Conservation (phyloP, 1,284 basidiomycete genomes). For the Ceratorhiza oryzae-sativae region DNA sequence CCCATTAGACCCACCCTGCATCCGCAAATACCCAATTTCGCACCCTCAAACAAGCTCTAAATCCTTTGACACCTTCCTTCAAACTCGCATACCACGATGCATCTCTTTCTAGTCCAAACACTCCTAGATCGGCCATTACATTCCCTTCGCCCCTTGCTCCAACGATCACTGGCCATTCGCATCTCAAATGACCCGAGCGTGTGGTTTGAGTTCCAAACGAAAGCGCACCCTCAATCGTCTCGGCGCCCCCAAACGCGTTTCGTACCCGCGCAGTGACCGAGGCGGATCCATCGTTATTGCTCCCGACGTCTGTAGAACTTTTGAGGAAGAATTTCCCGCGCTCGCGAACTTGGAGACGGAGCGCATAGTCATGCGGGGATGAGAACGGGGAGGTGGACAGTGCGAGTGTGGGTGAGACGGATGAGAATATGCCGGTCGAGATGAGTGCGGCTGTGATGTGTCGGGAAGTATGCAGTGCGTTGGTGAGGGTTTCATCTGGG, state of each 20-base stretch:
- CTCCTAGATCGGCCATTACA: constrained; percentile 66
- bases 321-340: constrained; percentile 82
- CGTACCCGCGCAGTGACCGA: constrained; percentile 80
- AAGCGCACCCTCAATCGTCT: constrained; percentile 83
- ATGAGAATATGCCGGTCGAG: constrained; percentile 76
- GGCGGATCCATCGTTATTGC: constrained; percentile 83
- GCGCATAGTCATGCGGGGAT: constrained; percentile 76
- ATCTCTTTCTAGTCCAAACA: constrained; percentile 73
- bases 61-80: constrained; percentile 69
- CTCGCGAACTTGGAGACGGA: constrained; percentile 82
- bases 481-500: constrained; percentile 59
- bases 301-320: constrained; percentile 85
- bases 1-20: constrained; percentile 34
- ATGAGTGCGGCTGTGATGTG: constrained; percentile 68
- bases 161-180: constrained; percentile 52
- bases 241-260: constrained; percentile 92
- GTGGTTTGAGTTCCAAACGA: constrained; percentile 89
- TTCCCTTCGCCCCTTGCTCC: constrained; percentile 44
- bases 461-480: constrained; percentile 73
- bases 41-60: constrained; percentile 71
- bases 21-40: constrained; percentile 49
- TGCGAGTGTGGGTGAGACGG: constrained; percentile 77
- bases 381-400: constrained; percentile 65
- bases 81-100: constrained; percentile 73
- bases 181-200: constrained; percentile 74